Conservation (phyloP, 331 rosid genomes). For the Telfairia occidentalis region DNA sequence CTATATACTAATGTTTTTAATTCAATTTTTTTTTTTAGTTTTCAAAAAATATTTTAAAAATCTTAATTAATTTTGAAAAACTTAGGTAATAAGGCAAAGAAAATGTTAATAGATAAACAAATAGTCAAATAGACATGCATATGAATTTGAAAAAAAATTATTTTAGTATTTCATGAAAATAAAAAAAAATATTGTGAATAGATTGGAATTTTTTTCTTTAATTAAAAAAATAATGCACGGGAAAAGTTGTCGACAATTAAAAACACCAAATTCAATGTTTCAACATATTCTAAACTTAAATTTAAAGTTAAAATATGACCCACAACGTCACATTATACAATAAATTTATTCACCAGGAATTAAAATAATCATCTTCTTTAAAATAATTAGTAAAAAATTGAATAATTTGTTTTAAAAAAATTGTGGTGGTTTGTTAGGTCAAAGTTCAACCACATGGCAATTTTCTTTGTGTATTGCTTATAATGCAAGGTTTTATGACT, state of each 20-base stretch:
- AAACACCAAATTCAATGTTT: neutral
- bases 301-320: neutral
- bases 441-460: neutral
- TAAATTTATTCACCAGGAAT: neutral
- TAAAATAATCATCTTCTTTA: neutral
- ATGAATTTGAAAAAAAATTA: neutral
- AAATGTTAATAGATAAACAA: constrained; percentile 11
- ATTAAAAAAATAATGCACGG: neutral
- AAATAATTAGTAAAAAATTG: neutral
- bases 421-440: neutral
- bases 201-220: neutral
- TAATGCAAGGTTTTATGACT: neutral
- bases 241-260: neutral
- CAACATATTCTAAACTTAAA: neutral
- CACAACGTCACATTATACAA: neutral
- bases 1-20: too few species aligned
- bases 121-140: neutral
- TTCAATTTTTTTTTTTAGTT: too few species aligned
- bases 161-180: neutral
- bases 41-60: too few species aligned
- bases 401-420: neutral
- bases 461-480: neutral
- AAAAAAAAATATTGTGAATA: neutral
- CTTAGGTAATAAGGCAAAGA: neutral
- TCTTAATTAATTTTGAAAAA: too few species aligned